Evolutionary conservation across 768 basidiomycete species (phyloP).

Genomic region (Rhodocollybia butyracea): DNA sequence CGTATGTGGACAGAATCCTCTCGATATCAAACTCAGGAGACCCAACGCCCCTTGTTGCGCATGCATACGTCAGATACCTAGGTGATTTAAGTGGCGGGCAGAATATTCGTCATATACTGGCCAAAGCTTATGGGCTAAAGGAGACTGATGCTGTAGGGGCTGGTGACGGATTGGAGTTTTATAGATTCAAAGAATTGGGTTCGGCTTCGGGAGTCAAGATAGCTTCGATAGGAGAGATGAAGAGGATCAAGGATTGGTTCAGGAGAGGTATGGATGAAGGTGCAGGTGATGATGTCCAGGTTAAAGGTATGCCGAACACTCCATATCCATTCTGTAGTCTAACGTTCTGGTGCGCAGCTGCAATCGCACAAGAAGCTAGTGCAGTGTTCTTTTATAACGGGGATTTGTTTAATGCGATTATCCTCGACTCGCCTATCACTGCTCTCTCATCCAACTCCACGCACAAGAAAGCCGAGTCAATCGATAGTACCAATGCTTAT

Average conservation of each 20-base stretch:
- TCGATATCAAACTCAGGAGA: constrained; percentile 41
- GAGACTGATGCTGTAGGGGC: too few relatives aligned
- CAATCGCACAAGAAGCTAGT: constrained; percentile 46
- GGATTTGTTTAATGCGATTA: constrained; percentile 40
- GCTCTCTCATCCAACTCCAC: constrained; percentile 15
- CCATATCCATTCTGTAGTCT: not conserved
- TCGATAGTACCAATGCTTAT: too few relatives aligned
- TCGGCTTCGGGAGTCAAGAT: constrained; percentile 40
- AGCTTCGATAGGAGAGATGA: constrained; percentile 58
- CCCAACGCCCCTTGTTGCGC: constrained; percentile 60
- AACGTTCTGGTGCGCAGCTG: constrained; percentile 24
- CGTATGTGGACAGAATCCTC: constrained; percentile 53
- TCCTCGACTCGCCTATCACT: constrained; percentile 10
- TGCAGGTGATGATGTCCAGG: constrained; percentile 34
- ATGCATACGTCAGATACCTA: constrained; percentile 81
- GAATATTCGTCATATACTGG: constrained; percentile 56
- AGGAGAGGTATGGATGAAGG: constrained; percentile 52
- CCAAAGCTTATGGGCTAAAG: constrained; percentile 64
- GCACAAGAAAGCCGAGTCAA: not conserved
- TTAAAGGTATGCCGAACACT: constrained; percentile 37
- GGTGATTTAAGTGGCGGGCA: constrained; percentile 83
- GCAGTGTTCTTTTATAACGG: constrained; percentile 47
- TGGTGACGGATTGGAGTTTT: constrained; percentile 61
- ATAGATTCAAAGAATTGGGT: constrained; percentile 59
- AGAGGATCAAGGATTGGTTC: constrained; percentile 73